Base-by-base conservation (phyloP, 495 filamentous ascomycete genomes). In the Cairneyella variabilis region DNA sequence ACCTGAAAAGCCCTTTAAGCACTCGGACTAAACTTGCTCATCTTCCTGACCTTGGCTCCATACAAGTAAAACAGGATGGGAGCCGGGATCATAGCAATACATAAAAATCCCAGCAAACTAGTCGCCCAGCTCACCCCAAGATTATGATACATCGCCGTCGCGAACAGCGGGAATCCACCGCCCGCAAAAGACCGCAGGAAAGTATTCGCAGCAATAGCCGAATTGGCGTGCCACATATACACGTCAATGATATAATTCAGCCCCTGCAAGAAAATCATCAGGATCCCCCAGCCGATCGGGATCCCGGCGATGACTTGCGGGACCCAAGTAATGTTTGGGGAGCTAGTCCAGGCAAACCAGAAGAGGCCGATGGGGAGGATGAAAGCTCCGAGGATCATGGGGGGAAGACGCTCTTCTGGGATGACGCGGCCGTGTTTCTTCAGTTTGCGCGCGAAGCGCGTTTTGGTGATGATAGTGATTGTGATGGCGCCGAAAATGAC, bases 381-480 rank as follows among this genome's bases (percentile, higher is more conserved):
- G 51, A 86, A 87, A 74, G 87, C 90, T 26, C 80, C 82, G 25
- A 76, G 65, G 84, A 93, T 92, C 88, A 91, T 91, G n/a, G 88
- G 88, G 47, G 89, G 85, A 4, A 93, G 74, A 34, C 89, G 83
- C n/a, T 76, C 69, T 63, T 93, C 89, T 12, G 88, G 82, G 3
- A 86, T 86, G 1, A 60, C 58, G 12, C 66, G 67, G 21, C 75
- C 74, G 41, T 82, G 73, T 38, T 70, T 66, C n/a, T 57, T 63
- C 22, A 80, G 63, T 52, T 76, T 76, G 18, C 71, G 73, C 10
- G 73, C 73, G 58, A 79, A 82, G 4, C 70, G 71, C 57, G 76
- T 73, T 66, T 83, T 73, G 58, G 83, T 79, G 0, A 62, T 41
- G 22, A 75, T 83, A 74, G 86, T 85, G 3, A 86, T 72, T 65